Evolutionary conservation across 176 grass and related monocot species (phyloP).

Genomic region (Oryza brachyantha): DNA sequence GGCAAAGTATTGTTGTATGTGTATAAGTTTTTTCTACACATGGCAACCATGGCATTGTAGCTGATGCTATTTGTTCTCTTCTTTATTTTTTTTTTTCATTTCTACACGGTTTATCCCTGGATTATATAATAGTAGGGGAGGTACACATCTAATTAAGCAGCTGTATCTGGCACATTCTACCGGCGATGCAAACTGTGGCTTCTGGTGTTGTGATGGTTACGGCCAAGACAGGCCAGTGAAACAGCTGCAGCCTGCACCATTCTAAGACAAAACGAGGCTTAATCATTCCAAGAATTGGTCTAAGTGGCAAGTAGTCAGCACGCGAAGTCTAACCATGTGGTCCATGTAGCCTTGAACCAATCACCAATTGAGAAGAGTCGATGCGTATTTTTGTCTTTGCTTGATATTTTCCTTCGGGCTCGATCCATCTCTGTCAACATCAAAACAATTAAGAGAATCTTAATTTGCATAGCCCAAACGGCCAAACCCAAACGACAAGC

Average conservation of each 20-base stretch:
- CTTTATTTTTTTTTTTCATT: neutral
- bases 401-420: neutral
- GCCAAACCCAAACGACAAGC: neutral
- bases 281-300: neutral
- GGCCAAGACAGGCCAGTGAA: neutral
- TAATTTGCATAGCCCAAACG: neutral
- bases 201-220: neutral
- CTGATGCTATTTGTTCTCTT: neutral
- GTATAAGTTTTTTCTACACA: neutral
- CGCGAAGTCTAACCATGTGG: conserved; percentile 8
- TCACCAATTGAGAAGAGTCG: neutral
- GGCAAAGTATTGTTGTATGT: neutral
- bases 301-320: neutral
- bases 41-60: neutral
- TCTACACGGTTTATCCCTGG: neutral
- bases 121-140: neutral
- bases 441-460: neutral
- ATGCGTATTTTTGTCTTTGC: neutral
- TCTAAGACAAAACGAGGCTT: neutral
- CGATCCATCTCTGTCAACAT: neutral
- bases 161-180: neutral
- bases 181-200: neutral
- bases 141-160: neutral
- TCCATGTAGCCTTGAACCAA: neutral
- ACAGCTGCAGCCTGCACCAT: neutral